These are phyloP conservation scores for Diatrype stigma DNA, from an alignment of 2,329 filamentous ascomycete species.

Conservation along the genomic window DNA sequence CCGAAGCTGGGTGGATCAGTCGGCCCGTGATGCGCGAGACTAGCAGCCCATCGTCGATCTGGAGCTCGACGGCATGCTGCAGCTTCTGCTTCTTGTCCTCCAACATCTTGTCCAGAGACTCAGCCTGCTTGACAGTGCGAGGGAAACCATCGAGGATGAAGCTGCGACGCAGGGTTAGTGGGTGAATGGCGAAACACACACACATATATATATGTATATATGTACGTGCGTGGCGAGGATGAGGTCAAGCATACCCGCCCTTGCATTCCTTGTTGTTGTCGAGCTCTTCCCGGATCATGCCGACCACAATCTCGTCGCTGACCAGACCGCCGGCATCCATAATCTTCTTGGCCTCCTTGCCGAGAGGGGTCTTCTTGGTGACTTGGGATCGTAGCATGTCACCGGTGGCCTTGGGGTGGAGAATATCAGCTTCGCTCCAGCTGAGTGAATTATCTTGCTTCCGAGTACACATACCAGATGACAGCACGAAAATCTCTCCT, in stretches of 20 bases:
- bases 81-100: slow-evolving; percentile 71
- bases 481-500: slow-evolving; percentile 96
- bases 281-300: slow-evolving; percentile 98
- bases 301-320: slow-evolving; percentile 98
- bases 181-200: too few relatives aligned
- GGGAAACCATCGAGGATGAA: slow-evolving; percentile 99
- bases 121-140: slow-evolving; percentile 89
- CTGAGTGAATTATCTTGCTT: slow-evolving; percentile 6
- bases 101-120: slow-evolving; percentile 94
- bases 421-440: not conserved
- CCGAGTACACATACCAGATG: slow-evolving; percentile 69
- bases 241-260: slow-evolving; percentile 67
- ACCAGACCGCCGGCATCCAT: slow-evolving; percentile 98
- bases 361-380: slow-evolving; percentile 91
- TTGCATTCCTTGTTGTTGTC: slow-evolving; percentile 93
- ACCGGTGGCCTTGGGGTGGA: slow-evolving; percentile 71
- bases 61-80: slow-evolving; percentile 91
- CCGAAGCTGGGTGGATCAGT: slow-evolving; percentile 90
- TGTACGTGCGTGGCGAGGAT: slow-evolving; percentile 1
- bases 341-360: slow-evolving; percentile 98
- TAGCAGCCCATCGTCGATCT: slow-evolving; percentile 92
- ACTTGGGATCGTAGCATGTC: slow-evolving; percentile 99
- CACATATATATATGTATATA: too few relatives aligned
- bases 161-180: too few relatives aligned
- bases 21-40: slow-evolving; percentile 96